Evolutionary conservation across 306 rosid genomes (phyloP), one percentile per base, ranked within the genome.

Genomic region (Bauhinia variegata): DNA sequence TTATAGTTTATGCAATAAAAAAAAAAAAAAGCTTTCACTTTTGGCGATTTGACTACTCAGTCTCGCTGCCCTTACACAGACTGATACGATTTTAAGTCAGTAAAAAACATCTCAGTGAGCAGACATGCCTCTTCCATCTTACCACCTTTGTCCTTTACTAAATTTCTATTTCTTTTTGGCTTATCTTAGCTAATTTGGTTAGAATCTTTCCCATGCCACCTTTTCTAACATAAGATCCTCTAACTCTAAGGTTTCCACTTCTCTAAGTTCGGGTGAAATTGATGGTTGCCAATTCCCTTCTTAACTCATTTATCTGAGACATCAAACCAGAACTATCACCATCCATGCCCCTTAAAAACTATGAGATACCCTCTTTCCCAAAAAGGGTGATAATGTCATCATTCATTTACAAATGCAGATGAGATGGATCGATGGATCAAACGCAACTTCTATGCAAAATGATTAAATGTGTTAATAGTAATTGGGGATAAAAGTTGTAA

Each of bases 41-140:
- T 78, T 55, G 33, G 68, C 87, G 98, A 92, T 92, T 92, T 92
- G 98, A 92, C 98, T 78, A 78, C 83, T 83, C 98, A 63, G 72
- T 86, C 80, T 84, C 88, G 79, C 83, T 86, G 86, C 51, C 74
- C 85, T 86, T 75, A 78, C 88, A 74, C 74, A 89, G 80, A 78
- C 91, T 81, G 91, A 84, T 80, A 56, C 83, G 86, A 73, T 86
- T 84, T 89, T 79, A 87, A 84, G 91, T 84, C 91, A 83, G 86
- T 68, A 78, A 85, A 85, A 87, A 72, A 84, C 72, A 82, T 61
- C 76, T 72, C 85, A 81, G 86, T 60, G 63, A 63, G 78, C 91
- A 83, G 78, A 79, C 83, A 63, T 70, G 71, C 78, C 81, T 56
- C 82, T 75, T 76, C 65, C 72, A 73, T 50, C 85, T 80, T 79